A percentile compares a stretch with the other conserved stretches of the same genome.
Conservation (phyloP, 352 stramenopile species). For the Phytophthora pisi region DNA sequence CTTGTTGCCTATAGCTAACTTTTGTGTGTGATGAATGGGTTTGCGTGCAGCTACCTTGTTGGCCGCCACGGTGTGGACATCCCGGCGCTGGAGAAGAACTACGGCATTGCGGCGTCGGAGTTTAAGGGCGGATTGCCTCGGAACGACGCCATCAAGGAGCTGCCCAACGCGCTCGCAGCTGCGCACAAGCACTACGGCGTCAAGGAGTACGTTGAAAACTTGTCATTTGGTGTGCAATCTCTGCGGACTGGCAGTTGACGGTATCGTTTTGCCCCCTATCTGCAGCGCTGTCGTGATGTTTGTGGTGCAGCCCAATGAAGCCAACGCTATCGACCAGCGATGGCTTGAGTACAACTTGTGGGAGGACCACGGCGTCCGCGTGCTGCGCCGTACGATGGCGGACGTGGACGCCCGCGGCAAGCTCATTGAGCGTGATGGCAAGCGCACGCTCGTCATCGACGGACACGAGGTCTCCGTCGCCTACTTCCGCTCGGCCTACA, state of each 20-base stretch:
- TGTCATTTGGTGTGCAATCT: background rate
- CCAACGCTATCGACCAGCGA: constrained; percentile 93
- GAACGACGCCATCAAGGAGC: constrained; percentile 73
- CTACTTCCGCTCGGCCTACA: constrained; percentile 97
- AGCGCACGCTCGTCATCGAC: constrained; percentile 63
- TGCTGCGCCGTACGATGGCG: constrained; percentile 78
- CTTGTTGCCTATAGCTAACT: background rate
- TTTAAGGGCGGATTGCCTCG: constrained; percentile 52
- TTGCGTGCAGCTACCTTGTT: constrained; percentile 51
- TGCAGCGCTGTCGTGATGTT: constrained; percentile 87
- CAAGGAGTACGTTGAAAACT: constrained; percentile 52
- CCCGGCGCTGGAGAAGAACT: constrained; percentile 57
- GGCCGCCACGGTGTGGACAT: constrained; percentile 55
- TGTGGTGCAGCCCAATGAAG: constrained; percentile 89
- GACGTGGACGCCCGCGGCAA: constrained; percentile 54
- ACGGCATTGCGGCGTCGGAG: constrained; percentile 46
- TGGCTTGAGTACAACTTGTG: constrained; percentile 94
- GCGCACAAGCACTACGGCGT: constrained; percentile 77
- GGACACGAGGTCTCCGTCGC: constrained; percentile 90
- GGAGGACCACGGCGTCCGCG: constrained; percentile 78
- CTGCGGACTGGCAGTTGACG: constrained; percentile 1
- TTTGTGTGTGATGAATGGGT: background rate
- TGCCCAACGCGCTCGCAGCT: constrained; percentile 66
- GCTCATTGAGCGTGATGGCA: constrained; percentile 43
- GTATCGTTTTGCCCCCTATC: background rate